phyloP scores from a whole-genome alignment of 78 protist species.

The Mantamonas sphyraenae region DNA sequence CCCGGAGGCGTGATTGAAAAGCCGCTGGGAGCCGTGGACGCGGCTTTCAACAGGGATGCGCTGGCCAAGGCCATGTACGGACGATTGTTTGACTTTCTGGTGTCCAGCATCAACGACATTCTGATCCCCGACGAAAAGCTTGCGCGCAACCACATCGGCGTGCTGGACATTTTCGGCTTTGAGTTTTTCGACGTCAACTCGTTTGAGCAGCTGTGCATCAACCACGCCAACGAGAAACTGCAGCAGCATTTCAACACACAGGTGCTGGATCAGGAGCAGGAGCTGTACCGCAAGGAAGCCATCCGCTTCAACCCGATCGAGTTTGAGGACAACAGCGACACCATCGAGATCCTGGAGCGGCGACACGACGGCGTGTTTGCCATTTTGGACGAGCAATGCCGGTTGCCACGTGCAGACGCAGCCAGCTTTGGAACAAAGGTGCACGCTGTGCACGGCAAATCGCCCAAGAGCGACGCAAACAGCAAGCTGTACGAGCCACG shows the following conservation, averaged over 20 bases:
- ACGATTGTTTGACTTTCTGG: conserved; percentile 17
- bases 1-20: not conserved
- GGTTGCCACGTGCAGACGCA: not conserved
- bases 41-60: conserved; percentile 1
- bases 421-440: not conserved
- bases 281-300: conserved; percentile 45
- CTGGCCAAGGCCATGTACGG: conserved; percentile 32
- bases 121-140: not conserved
- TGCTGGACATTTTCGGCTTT: conserved; percentile 80
- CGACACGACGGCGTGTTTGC: not conserved
- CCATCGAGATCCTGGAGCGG: too few relatives aligned
- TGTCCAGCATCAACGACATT: conserved; percentile 4
- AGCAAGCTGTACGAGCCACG: not conserved
- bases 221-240: too few relatives aligned
- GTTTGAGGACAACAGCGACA: not conserved
- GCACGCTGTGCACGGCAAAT: not conserved
- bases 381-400: not conserved
- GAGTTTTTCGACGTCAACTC: conserved; percentile 55
- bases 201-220: too few relatives aligned
- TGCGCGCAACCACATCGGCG: conserved; percentile 23
- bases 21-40: not conserved
- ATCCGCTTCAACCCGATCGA: conserved; percentile 4
- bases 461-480: conserved; percentile 9
- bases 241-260: too few relatives aligned
- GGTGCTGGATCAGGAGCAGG: conserved; percentile 45